These are phyloP conservation scores for Aspergillus sp. DNA, from an alignment of 2,329 filamentous ascomycete species.

Conservation along the genomic window DNA sequence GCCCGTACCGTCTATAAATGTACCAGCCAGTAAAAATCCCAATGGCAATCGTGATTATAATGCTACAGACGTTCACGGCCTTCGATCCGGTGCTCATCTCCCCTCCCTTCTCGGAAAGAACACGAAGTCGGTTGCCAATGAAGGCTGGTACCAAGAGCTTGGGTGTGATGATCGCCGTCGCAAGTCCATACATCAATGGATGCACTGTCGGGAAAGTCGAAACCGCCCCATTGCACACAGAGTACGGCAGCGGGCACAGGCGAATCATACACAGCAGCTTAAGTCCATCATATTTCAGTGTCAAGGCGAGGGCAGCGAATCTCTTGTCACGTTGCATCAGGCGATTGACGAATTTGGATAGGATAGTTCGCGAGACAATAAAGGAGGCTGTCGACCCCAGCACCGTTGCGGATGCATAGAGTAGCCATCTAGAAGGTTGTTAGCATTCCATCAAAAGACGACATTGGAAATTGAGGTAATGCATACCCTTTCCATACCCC, in stretches of 20 bases:
- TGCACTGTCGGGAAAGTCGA: constrained; percentile 89
- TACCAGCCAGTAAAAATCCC: constrained; percentile 76
- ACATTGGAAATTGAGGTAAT: constrained; percentile 21
- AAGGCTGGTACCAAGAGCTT: constrained; percentile 92
- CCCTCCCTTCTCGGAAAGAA: constrained; percentile 78
- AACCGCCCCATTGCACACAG: constrained; percentile 88
- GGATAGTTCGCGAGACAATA: constrained; percentile 72
- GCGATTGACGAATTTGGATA: constrained; percentile 74
- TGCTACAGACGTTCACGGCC: constrained; percentile 78
- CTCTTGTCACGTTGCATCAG: constrained; percentile 80
- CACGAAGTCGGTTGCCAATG: constrained; percentile 78
- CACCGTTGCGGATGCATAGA: constrained; percentile 76
- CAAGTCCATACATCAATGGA: constrained; percentile 71
- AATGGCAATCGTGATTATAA: constrained; percentile 67
- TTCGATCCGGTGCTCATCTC: constrained; percentile 79
- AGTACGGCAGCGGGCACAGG: constrained; percentile 89
- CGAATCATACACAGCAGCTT: constrained; percentile 88
- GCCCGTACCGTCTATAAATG: constrained; percentile 68
- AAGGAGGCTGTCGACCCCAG: constrained; percentile 78
- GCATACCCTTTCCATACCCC: constrained; percentile 68
- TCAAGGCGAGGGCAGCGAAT: constrained; percentile 84
- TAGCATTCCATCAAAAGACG: constrained; percentile 7
- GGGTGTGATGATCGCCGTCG: constrained; percentile 77
- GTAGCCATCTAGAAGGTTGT: constrained; percentile 66
- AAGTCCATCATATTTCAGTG: constrained; percentile 85